Conservation (phyloP, 805 yeast species). For the Pichia membranifaciens region DNA sequence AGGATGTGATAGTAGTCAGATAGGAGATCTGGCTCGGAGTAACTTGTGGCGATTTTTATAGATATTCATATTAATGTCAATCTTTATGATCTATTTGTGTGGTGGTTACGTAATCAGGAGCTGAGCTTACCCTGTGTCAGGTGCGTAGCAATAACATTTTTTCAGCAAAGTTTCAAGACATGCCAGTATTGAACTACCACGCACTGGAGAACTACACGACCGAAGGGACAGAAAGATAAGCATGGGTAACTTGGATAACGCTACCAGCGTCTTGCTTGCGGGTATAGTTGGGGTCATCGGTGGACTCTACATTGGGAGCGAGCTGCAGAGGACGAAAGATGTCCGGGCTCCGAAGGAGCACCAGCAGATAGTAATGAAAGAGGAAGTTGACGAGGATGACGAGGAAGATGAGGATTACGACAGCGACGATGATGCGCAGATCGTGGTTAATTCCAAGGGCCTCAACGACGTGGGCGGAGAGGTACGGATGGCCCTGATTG, state of each 20-base stretch:
- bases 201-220: too few species aligned
- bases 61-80: too few species aligned
- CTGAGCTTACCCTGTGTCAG: too few species aligned
- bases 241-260: background rate
- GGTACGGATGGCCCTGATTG: slow-evolving; percentile 79
- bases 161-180: too few species aligned
- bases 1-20: slow-evolving; percentile 4
- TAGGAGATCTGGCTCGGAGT: too few species aligned
- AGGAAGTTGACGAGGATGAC: background rate
- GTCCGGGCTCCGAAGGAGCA: background rate
- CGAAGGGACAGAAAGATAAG: background rate
- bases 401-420: slow-evolving; percentile 25
- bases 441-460: slow-evolving; percentile 53
- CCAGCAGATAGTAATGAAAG: background rate
- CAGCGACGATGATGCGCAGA: slow-evolving; percentile 34
- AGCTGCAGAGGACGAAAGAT: background rate
- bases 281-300: slow-evolving; percentile 1
- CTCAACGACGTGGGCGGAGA: slow-evolving; percentile 71
- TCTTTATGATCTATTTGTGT: too few species aligned
- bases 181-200: too few species aligned
- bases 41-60: too few species aligned
- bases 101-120: too few species aligned
- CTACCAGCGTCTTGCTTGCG: background rate
- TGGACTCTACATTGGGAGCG: slow-evolving; percentile 3
- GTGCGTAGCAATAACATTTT: too few species aligned